A percentile compares a stretch with the other conserved stretches of the same genome.
These are phyloP conservation scores for Entomophthora muscae DNA, from an alignment of 371 early-diverging fungal genomes.

Conservation along the genomic window DNA sequence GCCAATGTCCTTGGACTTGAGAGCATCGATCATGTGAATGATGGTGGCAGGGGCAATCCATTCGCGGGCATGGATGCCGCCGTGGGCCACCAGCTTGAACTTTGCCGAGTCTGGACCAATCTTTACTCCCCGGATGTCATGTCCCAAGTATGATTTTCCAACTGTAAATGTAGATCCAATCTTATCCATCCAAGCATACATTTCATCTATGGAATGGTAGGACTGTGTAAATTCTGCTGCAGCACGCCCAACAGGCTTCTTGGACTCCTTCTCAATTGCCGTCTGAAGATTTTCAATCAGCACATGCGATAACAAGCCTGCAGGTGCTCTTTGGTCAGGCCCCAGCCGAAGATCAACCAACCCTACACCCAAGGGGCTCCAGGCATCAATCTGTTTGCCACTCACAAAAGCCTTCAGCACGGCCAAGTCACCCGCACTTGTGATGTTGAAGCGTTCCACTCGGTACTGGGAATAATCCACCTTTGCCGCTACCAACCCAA, in stretches of 20 bases:
- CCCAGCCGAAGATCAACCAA: constrained; percentile 9
- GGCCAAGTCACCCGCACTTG: constrained; percentile 1
- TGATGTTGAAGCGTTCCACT: constrained; percentile 5
- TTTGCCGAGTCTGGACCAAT: constrained; percentile 11
- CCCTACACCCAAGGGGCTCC: constrained; percentile 3
- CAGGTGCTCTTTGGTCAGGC: constrained; percentile 13
- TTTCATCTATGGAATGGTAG: constrained; percentile 12
- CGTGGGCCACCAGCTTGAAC: constrained; percentile 13
- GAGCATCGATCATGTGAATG: constrained; percentile 18
- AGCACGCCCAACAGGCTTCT: background rate
- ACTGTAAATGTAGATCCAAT: constrained; percentile 12
- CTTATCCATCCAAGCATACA: background rate
- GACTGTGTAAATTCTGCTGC: background rate
- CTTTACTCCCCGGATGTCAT: constrained; percentile 20
- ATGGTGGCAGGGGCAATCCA: constrained; percentile 19
- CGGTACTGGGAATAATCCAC: constrained; percentile 4
- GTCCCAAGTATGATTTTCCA: constrained; percentile 21
- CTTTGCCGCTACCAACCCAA: background rate
- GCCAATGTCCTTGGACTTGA: constrained; percentile 15
- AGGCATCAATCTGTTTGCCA: background rate
- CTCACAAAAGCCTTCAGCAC: background rate
- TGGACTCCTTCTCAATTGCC: background rate
- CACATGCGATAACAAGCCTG: background rate
- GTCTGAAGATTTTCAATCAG: constrained; percentile 4
- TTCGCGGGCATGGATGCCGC: constrained; percentile 22